phyloP scores from a whole-genome alignment of 148 eudicot genomes.

The Camellia granthamiana region DNA sequence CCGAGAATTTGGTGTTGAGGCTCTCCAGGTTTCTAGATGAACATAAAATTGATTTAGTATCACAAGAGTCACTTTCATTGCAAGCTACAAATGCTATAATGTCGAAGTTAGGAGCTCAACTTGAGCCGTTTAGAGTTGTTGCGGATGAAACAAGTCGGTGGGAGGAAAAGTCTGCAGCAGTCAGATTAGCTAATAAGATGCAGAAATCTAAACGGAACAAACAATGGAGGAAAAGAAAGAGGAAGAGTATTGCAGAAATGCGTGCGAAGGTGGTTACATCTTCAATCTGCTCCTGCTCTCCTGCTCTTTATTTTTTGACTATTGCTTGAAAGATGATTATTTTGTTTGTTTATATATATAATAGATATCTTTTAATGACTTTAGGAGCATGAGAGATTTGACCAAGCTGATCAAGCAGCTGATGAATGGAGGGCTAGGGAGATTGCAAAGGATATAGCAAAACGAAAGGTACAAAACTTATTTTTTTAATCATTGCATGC shows the following conservation, averaged over 20 bases:
- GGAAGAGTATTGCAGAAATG: slow-evolving; percentile 64
- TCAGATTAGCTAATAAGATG: slow-evolving; percentile 61
- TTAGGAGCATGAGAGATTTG: slow-evolving; percentile 66
- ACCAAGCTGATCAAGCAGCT: slow-evolving; percentile 74
- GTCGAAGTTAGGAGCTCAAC: slow-evolving; percentile 56
- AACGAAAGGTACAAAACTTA: slow-evolving; percentile 53
- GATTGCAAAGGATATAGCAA: slow-evolving; percentile 86
- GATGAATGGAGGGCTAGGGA: slow-evolving; percentile 99
- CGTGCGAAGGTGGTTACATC: slow-evolving; percentile 52
- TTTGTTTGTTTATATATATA: slow-evolving; percentile 12
- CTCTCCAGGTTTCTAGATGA: slow-evolving; percentile 43
- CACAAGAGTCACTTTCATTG: slow-evolving; percentile 58
- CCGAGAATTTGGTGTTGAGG: slow-evolving; percentile 21
- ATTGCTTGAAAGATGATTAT: not conserved
- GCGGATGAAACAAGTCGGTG: slow-evolving; percentile 63
- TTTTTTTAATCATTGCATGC: not conserved
- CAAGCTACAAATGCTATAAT: slow-evolving; percentile 72
- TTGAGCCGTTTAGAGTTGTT: slow-evolving; percentile 78
- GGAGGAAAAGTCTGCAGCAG: slow-evolving; percentile 89
- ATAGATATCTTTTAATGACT: slow-evolving; percentile 1
- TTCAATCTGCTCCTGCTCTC: not conserved
- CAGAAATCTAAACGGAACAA: slow-evolving; percentile 81
- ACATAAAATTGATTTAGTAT: slow-evolving; percentile 39
- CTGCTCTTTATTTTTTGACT: slow-evolving; percentile 1
- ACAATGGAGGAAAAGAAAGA: slow-evolving; percentile 80